These are phyloP conservation scores for Westerdykella sp. DNA, from an alignment of 2,329 filamentous ascomycete species.

Conservation along the genomic window DNA sequence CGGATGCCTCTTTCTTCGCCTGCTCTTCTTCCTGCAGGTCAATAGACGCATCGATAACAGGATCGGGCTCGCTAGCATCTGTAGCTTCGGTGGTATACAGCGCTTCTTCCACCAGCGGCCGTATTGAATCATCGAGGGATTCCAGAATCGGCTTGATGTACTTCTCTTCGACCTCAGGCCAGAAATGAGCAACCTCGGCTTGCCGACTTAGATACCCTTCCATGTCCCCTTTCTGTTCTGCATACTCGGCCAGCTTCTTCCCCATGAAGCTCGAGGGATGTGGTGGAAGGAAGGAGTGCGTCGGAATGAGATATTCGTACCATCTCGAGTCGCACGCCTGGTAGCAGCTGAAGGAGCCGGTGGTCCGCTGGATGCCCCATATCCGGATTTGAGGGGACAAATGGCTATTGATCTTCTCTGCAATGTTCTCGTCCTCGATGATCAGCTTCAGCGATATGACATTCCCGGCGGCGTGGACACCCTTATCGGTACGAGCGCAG, in stretches of 20 bases:
- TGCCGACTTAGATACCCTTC: conserved; percentile 64
- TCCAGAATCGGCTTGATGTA: conserved; percentile 65
- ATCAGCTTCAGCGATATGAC: conserved; percentile 94
- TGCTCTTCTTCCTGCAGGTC: conserved; percentile 5
- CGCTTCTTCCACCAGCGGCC: conserved; percentile 56
- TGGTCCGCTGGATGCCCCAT: conserved; percentile 88
- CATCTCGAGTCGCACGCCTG: conserved; percentile 89
- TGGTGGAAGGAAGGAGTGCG: conserved; percentile 84
- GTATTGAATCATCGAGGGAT: conserved; percentile 56
- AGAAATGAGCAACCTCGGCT: conserved; percentile 73
- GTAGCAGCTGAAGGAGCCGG: conserved; percentile 89
- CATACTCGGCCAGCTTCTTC: conserved; percentile 71
- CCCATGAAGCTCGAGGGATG: conserved; percentile 83
- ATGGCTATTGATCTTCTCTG: conserved; percentile 83
- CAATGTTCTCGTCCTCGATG: conserved; percentile 80
- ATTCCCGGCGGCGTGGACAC: conserved; percentile 92
- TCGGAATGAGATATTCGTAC: conserved; percentile 96
- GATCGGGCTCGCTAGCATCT: conserved; percentile 24
- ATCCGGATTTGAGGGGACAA: conserved; percentile 85
- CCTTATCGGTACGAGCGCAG: conserved; percentile 94
- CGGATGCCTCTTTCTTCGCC: background rate
- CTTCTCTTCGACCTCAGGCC: conserved; percentile 74
- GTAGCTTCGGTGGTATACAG: conserved; percentile 44
- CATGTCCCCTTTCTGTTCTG: conserved; percentile 65
- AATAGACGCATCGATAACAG: conserved; percentile 29